These are phyloP conservation scores for Podospora bellae-mahoneyi DNA, from an alignment of 495 filamentous ascomycete genomes.

Conservation along the genomic window DNA sequence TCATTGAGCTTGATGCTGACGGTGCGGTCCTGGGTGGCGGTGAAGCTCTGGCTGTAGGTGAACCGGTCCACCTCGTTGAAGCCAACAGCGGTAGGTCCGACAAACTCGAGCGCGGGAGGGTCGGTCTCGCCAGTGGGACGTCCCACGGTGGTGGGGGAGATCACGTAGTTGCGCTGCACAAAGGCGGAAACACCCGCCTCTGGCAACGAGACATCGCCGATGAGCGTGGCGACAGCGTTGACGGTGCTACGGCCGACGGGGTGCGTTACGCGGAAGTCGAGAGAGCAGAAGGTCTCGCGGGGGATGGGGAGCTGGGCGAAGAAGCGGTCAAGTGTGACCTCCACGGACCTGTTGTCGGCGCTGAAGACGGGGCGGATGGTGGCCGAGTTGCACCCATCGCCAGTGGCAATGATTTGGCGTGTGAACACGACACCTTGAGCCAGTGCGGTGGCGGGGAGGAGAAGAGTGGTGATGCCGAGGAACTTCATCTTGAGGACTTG, in stretches of 20 bases:
- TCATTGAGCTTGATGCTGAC: too few relatives aligned
- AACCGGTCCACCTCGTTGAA: too few relatives aligned
- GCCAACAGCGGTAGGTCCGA: too few relatives aligned
- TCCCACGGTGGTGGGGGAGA: too few relatives aligned
- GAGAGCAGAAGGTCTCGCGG: not conserved
- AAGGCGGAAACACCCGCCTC: too few relatives aligned
- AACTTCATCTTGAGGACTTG: not conserved
- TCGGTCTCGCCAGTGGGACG: too few relatives aligned
- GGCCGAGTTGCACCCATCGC: not conserved
- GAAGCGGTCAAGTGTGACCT: not conserved
- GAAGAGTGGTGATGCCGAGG: not conserved
- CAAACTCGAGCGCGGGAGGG: too few relatives aligned
- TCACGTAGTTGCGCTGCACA: too few relatives aligned
- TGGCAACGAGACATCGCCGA: too few relatives aligned
- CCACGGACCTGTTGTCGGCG: not conserved
- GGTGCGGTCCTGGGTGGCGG: too few relatives aligned
- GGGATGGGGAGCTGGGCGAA: not conserved
- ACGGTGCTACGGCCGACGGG: not conserved
- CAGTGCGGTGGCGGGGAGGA: not conserved
- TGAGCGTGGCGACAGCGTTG: not conserved
- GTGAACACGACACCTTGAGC: not conserved
- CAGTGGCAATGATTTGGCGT: not conserved
- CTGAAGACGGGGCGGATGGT: not conserved
- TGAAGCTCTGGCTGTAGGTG: too few relatives aligned
- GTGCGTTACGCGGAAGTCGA: not conserved